Evolutionary conservation across 345 rosid genomes (phyloP), one percentile per base, ranked within the genome.

Genomic region (Rhodomyrtus tomentosa): DNA sequence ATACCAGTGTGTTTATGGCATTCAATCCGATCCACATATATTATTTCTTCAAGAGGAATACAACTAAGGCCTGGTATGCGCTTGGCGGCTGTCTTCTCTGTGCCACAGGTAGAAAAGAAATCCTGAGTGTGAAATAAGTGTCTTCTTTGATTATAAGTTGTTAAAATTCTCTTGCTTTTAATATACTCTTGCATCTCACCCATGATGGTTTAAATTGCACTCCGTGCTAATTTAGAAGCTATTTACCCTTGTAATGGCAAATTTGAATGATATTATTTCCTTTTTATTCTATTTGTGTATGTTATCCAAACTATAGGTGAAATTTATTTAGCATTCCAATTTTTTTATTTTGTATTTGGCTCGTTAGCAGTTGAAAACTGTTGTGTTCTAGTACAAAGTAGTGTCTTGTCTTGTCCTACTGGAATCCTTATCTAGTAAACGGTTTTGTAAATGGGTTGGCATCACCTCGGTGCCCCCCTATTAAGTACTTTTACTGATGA

Each of bases 21-120:
- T 95, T 97, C 87, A 97, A 95, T 91, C 99, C 99, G 36, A 82
- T 93, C 88, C 92, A 97, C 84, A 93, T 97, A 88, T 97, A 95
- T 92, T 93, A 83, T 87, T 97, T 90, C 89, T 97, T 95, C 93
- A 88, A 97, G 91, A 89, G 98, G 89, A 96, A 97, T 89, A 92
- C 99, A 51, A 84, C 87, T 58, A 93, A 92, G 84, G 99, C 98
- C 58, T 97, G 98, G 99, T 94, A 88, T 87, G 93, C 99, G 9
- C 99, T 97, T 55, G 99, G 99, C 81, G 99, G 99, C 85, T 97
- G 99, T 93, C 91, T 97, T 89, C 98, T 97, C 74, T 95, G 99
- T 88, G 99, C 96, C 87, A 96, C 99, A 91, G 99, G 99, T 97
- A 91, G 81, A 76, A 18, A 68, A 32, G 20, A 42, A 68, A 36